A percentile compares a stretch with the other conserved stretches of the same genome.
Evolutionary conservation across 495 filamentous ascomycete genomes (phyloP).

Genomic region (Pseudotulostoma volvatum): DNA sequence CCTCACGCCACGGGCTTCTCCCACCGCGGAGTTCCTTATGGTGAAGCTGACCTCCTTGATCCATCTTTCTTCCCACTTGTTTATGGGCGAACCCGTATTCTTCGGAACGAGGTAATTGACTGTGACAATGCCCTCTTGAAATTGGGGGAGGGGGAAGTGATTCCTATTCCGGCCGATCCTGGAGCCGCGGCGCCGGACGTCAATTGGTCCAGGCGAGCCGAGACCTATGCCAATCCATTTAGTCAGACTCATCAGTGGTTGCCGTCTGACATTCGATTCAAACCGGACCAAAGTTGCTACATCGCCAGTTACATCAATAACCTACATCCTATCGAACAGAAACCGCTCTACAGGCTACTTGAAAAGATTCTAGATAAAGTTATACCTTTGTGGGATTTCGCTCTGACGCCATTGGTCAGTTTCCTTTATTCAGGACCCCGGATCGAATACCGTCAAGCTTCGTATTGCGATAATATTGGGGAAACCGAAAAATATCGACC

Average conservation of each 20-base stretch:
- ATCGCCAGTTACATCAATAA: conserved; percentile 32
- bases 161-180: conserved; percentile 13
- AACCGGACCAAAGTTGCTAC: conserved; percentile 14
- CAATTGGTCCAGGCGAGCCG: conserved; percentile 19
- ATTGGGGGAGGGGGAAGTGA: conserved; percentile 15
- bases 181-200: conserved; percentile 21
- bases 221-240: conserved; percentile 16
- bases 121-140: conserved; percentile 13
- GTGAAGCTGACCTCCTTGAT: conserved; percentile 22
- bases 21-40: too few species aligned
- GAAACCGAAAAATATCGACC: conserved; percentile 10
- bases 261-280: conserved; percentile 20
- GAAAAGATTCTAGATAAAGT: conserved; percentile 26
- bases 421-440: conserved; percentile 17
- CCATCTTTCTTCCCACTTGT: conserved; percentile 28
- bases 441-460: conserved; percentile 18
- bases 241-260: conserved; percentile 23
- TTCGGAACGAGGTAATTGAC: conserved; percentile 12
- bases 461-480: conserved; percentile 15
- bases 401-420: conserved; percentile 25
- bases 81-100: conserved; percentile 23
- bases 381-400: conserved; percentile 24
- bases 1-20: too few species aligned
- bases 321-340: conserved; percentile 24
- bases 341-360: conserved; percentile 21